Conservation (phyloP, 73 alveolate genomes). For the Tetrahymena borealis region DNA sequence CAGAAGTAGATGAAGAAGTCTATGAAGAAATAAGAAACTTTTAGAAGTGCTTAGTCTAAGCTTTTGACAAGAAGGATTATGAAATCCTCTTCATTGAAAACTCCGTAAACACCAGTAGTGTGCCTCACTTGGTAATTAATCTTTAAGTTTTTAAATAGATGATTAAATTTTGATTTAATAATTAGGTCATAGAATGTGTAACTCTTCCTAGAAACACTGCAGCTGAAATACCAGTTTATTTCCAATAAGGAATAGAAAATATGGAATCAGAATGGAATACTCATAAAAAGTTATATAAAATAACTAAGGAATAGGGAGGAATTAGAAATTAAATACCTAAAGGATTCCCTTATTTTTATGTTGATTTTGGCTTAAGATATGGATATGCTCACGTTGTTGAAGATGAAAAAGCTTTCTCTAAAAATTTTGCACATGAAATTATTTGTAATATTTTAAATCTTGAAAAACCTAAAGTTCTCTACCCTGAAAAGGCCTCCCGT, state of each 20-base stretch:
- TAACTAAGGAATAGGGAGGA: slow-evolving; percentile 24
- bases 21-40: slow-evolving; percentile 25
- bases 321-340: slow-evolving; percentile 35
- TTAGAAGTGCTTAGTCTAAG: slow-evolving; percentile 20
- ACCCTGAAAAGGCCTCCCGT: slow-evolving; percentile 11
- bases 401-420: slow-evolving; percentile 12
- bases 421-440: slow-evolving; percentile 35
- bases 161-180: background rate
- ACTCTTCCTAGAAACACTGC: slow-evolving; percentile 22
- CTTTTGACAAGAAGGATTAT: slow-evolving; percentile 18
- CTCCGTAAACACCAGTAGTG: slow-evolving; percentile 10
- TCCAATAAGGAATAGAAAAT: slow-evolving; percentile 37
- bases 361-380: slow-evolving; percentile 14
- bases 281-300: slow-evolving; percentile 33
- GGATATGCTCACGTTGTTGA: slow-evolving; percentile 45
- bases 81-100: slow-evolving; percentile 30
- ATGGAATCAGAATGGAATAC: slow-evolving; percentile 38
- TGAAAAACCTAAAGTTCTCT: slow-evolving; percentile 10
- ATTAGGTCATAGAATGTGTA: slow-evolving; percentile 29
- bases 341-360: slow-evolving; percentile 43
- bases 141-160: background rate
- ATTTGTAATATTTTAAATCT: slow-evolving; percentile 12
- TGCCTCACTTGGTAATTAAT: slow-evolving; percentile 21
- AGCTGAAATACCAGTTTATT: slow-evolving; percentile 26
- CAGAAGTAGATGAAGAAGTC: slow-evolving; percentile 30